Percentiles rank a stretch among this genome's conserved stretches.
These are phyloP conservation scores for Podila minutissima DNA, from an alignment of 192 early-diverging fungal species.

Conservation along the genomic window DNA sequence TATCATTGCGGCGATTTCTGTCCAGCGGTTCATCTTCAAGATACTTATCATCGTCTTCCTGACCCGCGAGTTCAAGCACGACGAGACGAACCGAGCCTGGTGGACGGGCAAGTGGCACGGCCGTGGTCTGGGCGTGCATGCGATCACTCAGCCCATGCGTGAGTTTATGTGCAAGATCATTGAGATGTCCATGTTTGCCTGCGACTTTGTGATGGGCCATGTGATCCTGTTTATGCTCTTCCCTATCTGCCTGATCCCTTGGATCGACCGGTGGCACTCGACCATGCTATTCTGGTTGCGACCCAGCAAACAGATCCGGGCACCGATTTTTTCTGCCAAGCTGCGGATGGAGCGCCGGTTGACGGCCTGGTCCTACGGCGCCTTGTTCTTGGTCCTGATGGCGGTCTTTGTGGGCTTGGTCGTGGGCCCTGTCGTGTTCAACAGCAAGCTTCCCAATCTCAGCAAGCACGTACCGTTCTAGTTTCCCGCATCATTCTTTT, in stretches of 20 bases:
- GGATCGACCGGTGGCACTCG: slow-evolving; percentile 76
- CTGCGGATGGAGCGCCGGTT: slow-evolving; percentile 66
- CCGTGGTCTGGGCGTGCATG: slow-evolving; percentile 68
- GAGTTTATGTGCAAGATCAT: slow-evolving; percentile 84
- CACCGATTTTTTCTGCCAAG: slow-evolving; percentile 75
- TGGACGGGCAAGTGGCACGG: slow-evolving; percentile 86
- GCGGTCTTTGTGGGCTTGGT: slow-evolving; percentile 69
- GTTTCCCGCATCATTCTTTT: background rate
- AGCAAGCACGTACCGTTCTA: background rate
- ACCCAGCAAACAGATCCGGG: slow-evolving; percentile 77
- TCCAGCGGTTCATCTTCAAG: slow-evolving; percentile 75
- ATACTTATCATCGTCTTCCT: slow-evolving; percentile 70
- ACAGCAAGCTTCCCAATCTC: slow-evolving; percentile 4
- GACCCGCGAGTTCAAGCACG: slow-evolving; percentile 82
- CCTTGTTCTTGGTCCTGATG: slow-evolving; percentile 69
- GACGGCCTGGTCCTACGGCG: slow-evolving; percentile 70
- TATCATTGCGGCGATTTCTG: slow-evolving; percentile 67
- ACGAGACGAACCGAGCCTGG: slow-evolving; percentile 85
- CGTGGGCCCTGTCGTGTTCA: slow-evolving; percentile 60
- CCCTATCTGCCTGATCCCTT: slow-evolving; percentile 73
- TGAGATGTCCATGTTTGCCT: slow-evolving; percentile 81
- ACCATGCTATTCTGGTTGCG: slow-evolving; percentile 84
- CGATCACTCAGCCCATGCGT: slow-evolving; percentile 73
- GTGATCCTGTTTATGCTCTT: slow-evolving; percentile 77
- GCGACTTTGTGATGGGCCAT: slow-evolving; percentile 79